Evolutionary conservation across 208 protist species (phyloP).

Genomic region (Naegleria lovaniensis): DNA sequence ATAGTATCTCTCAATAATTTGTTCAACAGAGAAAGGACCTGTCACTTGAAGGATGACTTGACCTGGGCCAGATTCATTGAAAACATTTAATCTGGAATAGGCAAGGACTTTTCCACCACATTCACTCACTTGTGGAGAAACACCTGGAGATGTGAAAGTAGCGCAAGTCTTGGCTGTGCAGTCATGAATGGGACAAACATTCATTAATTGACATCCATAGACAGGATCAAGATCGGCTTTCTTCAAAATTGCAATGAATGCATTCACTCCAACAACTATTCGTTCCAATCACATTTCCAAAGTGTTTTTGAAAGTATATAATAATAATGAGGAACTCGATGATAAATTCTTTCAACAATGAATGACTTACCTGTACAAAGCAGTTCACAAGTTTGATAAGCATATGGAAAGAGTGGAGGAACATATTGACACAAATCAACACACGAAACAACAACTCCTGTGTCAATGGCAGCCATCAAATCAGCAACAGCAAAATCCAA

Average conservation of each 20-base stretch:
- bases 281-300: no score
- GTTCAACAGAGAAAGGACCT: constrained; percentile 19
- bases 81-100: constrained; percentile 22
- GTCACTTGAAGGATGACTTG: constrained; percentile 36
- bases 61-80: constrained; percentile 42
- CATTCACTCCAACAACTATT: constrained; percentile 30
- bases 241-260: constrained; percentile 21
- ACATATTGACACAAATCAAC: constrained; percentile 36
- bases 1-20: neutral
- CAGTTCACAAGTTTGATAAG: constrained; percentile 37
- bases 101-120: constrained; percentile 33
- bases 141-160: constrained; percentile 2
- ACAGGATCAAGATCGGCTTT: constrained; percentile 41
- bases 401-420: neutral
- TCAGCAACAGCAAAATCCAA: constrained; percentile 5
- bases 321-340: no score
- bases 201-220: constrained; percentile 41
- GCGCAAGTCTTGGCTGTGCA: constrained; percentile 28
- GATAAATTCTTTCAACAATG: no score
- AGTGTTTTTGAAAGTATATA: no score
- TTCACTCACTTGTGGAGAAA: constrained; percentile 29
- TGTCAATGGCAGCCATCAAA: no score
- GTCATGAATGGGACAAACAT: constrained; percentile 39
- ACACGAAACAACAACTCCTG: constrained; percentile 44
- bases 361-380: constrained; percentile 39